Conservation (phyloP, 208 protist genomes). For the Naegleria fowleri region DNA sequence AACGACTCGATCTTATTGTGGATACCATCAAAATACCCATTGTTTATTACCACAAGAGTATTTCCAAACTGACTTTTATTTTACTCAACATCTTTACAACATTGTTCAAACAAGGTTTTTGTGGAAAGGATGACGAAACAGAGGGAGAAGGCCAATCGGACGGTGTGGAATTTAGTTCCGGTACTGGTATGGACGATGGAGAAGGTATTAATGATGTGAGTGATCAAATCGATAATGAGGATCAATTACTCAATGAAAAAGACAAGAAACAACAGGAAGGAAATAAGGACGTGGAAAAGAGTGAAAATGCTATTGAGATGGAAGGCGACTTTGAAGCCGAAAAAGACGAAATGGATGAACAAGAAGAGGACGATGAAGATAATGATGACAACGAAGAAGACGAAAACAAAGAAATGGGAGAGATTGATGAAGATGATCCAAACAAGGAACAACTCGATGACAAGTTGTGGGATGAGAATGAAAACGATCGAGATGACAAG, state of each 20-base stretch:
- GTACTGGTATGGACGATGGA: conserved; percentile 98
- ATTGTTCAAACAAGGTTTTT: conserved; percentile 87
- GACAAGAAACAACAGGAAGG: conserved; percentile 49
- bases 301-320: conserved; percentile 57
- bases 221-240: conserved; percentile 94
- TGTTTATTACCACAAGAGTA: conserved; percentile 45
- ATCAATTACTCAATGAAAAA: conserved; percentile 82
- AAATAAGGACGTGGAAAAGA: conserved; percentile 29
- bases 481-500: conserved; percentile 35
- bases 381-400: conserved; percentile 61
- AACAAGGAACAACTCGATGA: conserved; percentile 31
- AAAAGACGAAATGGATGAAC: conserved; percentile 66
- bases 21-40: neutral
- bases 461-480: conserved; percentile 40
- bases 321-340: conserved; percentile 69
- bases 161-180: conserved; percentile 57
- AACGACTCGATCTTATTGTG: neutral
- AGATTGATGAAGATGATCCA: conserved; percentile 39
- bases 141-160: conserved; percentile 55
- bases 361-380: conserved; percentile 65
- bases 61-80: conserved; percentile 66
- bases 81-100: conserved; percentile 73
- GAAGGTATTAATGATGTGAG: conserved; percentile 96
- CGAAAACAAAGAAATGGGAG: conserved; percentile 35
- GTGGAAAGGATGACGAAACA: conserved; percentile 66